Evolutionary conservation across 129 eudicot species (phyloP), one percentile per base, ranked within the genome.

Genomic region (Flaveria trinervia): DNA sequence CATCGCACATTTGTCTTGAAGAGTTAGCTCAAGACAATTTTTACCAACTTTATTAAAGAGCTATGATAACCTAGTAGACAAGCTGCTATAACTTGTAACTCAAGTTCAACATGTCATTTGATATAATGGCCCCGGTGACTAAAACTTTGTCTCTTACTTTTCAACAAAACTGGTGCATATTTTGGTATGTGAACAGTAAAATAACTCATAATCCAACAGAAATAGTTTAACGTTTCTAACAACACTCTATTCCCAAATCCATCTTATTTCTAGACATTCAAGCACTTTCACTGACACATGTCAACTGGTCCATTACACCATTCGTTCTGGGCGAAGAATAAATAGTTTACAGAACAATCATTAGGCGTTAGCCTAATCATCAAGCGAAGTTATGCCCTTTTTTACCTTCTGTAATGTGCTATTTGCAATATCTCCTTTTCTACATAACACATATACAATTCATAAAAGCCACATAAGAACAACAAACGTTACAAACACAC

Each of bases 351-450:
- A 30, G 36, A 30, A 30, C 36, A 30, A 36, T 36, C 41, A 36
- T 36, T 4, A 36, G 41, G 41, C 0, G 7, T 36, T 36, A 36
- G 41, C 6, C 41, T 36, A 36, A 36, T 36, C 41, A 36, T 36
- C 41, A 36, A 36, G 41, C 41, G 5, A 36, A 36, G 7, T 45
- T n/a, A n/a, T 23, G 25, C 54, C 46, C 68, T 14, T 45, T n/a
- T 68, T 41, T 14, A 20, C 44, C 57, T 54, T 67, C 30, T 66
- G 36, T 43, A 50, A 39, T n/a, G 59, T 43, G 20, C 56, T 12
- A 55, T 28, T 41, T 54, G 68, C 48, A 77, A 67, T 59, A 10
- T 76, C 65, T 64, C 70, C 11, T 61, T 26, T 41, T 59, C 12
- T 22, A 74, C 1, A 45, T 46, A 11, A 9, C 41, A 56, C 26